phyloP scores from a whole-genome alignment of 139 green algal genomes.

The Choricystis sp. region DNA sequence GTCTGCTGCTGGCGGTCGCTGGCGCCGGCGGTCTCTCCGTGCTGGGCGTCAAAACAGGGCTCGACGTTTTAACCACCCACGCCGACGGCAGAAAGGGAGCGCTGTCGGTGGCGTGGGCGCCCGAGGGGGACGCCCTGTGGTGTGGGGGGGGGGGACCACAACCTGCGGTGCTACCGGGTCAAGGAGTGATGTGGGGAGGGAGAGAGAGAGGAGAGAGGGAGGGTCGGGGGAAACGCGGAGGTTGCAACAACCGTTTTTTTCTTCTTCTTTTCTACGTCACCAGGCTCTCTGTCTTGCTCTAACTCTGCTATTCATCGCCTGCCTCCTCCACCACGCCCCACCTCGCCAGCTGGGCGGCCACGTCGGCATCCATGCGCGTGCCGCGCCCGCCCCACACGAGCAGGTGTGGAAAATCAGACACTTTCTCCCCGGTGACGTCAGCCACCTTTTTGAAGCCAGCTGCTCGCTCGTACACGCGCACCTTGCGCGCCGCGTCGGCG shows the following conservation, averaged over 20 bases:
- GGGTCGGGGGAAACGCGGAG: no score
- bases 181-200: no score
- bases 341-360: background rate
- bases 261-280: no score
- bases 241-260: no score
- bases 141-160: no score
- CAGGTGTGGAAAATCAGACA: conserved; percentile 9
- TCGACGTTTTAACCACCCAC: no score
- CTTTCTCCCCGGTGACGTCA: background rate
- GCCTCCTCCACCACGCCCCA: background rate
- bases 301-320: background rate
- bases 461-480: background rate
- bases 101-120: no score
- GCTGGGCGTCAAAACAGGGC: background rate
- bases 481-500: background rate
- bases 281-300: no score
- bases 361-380: background rate
- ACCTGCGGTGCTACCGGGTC: no score
- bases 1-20: background rate
- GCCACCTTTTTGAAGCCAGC: background rate
- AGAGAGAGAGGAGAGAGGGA: no score
- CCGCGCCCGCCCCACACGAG: conserved; percentile 13
- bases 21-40: background rate
- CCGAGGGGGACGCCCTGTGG: no score
- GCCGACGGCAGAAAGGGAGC: no score